Percentiles rank a stretch among this genome's conserved stretches.
These are phyloP conservation scores for Aureobasidium zeae DNA, from an alignment of 2,329 filamentous ascomycete species.

Conservation along the genomic window DNA sequence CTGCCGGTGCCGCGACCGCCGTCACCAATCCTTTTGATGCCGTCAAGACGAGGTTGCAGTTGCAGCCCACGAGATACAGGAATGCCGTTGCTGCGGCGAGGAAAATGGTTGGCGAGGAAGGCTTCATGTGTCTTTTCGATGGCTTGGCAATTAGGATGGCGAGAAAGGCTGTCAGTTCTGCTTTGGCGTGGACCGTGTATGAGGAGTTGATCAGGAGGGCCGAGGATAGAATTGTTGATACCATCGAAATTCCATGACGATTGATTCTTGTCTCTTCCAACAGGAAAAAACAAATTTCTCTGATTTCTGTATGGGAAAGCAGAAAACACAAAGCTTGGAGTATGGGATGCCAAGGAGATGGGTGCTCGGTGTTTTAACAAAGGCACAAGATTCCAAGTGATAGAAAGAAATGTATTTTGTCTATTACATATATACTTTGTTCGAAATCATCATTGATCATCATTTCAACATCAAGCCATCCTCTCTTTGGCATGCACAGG, in stretches of 20 bases:
- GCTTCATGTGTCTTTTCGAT: constrained; percentile 69
- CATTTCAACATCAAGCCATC: not conserved
- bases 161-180: constrained; percentile 83
- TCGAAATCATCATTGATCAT: too few species aligned
- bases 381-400: too few species aligned
- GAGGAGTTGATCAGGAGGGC: constrained; percentile 80
- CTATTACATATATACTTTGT: too few species aligned
- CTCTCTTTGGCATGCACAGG: too few species aligned
- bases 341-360: too few species aligned
- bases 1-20: constrained; percentile 72
- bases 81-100: constrained; percentile 72
- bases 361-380: too few species aligned
- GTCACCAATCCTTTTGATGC: constrained; percentile 96
- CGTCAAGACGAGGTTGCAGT: constrained; percentile 87
- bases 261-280: too few species aligned
- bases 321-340: too few species aligned
- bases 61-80: constrained; percentile 71
- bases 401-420: too few species aligned
- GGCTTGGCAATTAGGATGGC: constrained; percentile 80
- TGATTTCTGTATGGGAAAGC: too few species aligned
- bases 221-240: constrained; percentile 36
- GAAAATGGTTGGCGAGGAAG: constrained; percentile 75
- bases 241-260: too few species aligned
- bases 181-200: constrained; percentile 95
- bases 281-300: too few species aligned